Evolutionary conservation across 108 stramenopile species (phyloP).

Genomic region (Fistulifera pelliculosa): DNA sequence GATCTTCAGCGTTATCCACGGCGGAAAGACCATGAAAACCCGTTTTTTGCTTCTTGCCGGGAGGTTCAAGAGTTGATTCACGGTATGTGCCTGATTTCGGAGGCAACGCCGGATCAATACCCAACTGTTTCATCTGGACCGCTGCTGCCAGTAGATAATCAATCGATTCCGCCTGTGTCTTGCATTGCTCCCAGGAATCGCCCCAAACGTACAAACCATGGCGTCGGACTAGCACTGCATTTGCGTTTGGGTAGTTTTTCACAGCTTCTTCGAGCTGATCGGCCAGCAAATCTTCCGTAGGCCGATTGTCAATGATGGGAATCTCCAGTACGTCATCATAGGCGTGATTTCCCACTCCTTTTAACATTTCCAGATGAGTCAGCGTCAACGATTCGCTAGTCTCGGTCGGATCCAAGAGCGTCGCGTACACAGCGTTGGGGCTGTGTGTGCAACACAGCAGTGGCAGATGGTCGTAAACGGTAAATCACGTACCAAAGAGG

Average conservation of each 20-base stretch:
- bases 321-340: slow-evolving; percentile 84
- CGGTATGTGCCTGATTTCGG: slow-evolving; percentile 51
- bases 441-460: slow-evolving; percentile 83
- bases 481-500: slow-evolving; percentile 90
- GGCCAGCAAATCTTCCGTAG: slow-evolving; percentile 83
- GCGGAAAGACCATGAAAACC: slow-evolving; percentile 47
- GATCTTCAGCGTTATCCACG: slow-evolving; percentile 38
- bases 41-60: slow-evolving; percentile 21
- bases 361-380: slow-evolving; percentile 96
- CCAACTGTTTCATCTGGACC: slow-evolving; percentile 63
- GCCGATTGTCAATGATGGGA: slow-evolving; percentile 96
- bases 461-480: slow-evolving; percentile 49
- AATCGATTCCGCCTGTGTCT: slow-evolving; percentile 91
- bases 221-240: slow-evolving; percentile 87
- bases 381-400: slow-evolving; percentile 38
- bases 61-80: slow-evolving; percentile 17
- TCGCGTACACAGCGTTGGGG: slow-evolving; percentile 79
- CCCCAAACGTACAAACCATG: slow-evolving; percentile 97
- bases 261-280: slow-evolving; percentile 73
- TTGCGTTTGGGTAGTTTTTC: slow-evolving; percentile 72
- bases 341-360: slow-evolving; percentile 87
- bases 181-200: slow-evolving; percentile 93
- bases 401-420: slow-evolving; percentile 77
- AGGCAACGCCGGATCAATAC: slow-evolving; percentile 45
- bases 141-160: slow-evolving; percentile 89